Evolutionary conservation across 768 basidiomycete genomes (phyloP).

Genomic region (Serendipita indica): DNA sequence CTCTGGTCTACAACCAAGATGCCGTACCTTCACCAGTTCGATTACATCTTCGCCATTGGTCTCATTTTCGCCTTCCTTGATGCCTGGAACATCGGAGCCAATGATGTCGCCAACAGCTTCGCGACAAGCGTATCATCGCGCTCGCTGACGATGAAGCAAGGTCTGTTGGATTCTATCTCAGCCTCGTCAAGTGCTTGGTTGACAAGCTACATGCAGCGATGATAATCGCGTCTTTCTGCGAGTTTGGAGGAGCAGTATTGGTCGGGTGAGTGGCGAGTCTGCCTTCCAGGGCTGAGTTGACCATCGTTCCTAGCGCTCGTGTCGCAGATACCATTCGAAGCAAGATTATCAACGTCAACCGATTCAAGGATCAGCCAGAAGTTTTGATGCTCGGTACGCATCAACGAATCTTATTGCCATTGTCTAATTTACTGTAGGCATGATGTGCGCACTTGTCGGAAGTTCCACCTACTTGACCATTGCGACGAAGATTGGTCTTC

Average conservation of each 20-base stretch:
- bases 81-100: slow-evolving; percentile 26
- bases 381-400: slow-evolving; percentile 23
- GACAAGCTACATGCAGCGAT: too few species aligned
- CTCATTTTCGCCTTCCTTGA: slow-evolving; percentile 23
- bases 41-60: slow-evolving; percentile 25
- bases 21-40: slow-evolving; percentile 17
- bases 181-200: slow-evolving; percentile 23
- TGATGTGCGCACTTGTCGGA: slow-evolving; percentile 25
- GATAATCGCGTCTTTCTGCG: slow-evolving; percentile 22
- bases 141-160: slow-evolving; percentile 26
- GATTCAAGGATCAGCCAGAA: slow-evolving; percentile 25
- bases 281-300: not conserved
- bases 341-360: slow-evolving; percentile 23
- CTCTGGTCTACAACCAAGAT: too few species aligned
- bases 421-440: slow-evolving; percentile 17
- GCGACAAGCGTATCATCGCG: slow-evolving; percentile 12
- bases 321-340: slow-evolving; percentile 29
- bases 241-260: slow-evolving; percentile 26
- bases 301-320: slow-evolving; percentile 18
- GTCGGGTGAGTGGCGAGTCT: slow-evolving; percentile 17
- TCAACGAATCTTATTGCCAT: too few species aligned
- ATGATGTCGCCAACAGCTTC: slow-evolving; percentile 13
- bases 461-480: slow-evolving; percentile 19
- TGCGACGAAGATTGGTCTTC: slow-evolving; percentile 24
- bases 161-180: slow-evolving; percentile 25